Conservation (phyloP, 2,329 filamentous ascomycete genomes). For the Aureobasidium sp. region DNA sequence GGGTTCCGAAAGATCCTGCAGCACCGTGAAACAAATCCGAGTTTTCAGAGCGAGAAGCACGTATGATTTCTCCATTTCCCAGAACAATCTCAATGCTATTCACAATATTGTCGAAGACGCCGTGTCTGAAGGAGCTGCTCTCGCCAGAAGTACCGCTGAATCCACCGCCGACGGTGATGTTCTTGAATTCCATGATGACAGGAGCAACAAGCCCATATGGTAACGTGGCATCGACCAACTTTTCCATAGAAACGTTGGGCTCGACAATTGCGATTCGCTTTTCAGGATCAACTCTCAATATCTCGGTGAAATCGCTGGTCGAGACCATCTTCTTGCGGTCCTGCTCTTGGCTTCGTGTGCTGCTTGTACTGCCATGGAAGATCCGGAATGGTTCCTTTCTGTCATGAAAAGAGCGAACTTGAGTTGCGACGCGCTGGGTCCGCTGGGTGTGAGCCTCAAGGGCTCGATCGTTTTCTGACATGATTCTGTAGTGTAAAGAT, state of each 20-base stretch:
- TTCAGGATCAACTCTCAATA: conserved; percentile 35
- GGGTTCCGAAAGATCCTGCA: conserved; percentile 50
- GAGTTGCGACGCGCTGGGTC: conserved; percentile 23
- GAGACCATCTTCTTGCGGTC: conserved; percentile 37
- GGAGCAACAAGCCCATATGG: conserved; percentile 48
- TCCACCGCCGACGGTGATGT: conserved; percentile 59
- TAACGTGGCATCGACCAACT: conserved; percentile 49
- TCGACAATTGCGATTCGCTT: conserved; percentile 47
- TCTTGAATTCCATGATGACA: conserved; percentile 64
- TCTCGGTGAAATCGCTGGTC: conserved; percentile 40
- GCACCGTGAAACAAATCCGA: conserved; percentile 51
- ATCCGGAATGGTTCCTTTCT: conserved; percentile 44
- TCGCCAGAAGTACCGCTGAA: conserved; percentile 59
- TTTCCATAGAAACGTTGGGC: conserved; percentile 61
- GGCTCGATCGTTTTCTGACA: neutral
- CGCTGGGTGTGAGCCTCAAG: conserved; percentile 14
- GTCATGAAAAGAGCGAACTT: conserved; percentile 38
- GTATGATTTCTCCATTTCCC: conserved; percentile 47
- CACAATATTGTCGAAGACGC: conserved; percentile 57
- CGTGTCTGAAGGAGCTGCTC: conserved; percentile 56
- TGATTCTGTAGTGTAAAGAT: neutral
- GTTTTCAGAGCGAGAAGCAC: conserved; percentile 38
- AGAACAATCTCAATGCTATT: conserved; percentile 55
- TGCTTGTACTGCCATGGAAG: conserved; percentile 49
- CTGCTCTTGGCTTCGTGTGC: conserved; percentile 35